phyloP scores from a whole-genome alignment of 257 asterid species.

The Hygrophila difformis region DNA sequence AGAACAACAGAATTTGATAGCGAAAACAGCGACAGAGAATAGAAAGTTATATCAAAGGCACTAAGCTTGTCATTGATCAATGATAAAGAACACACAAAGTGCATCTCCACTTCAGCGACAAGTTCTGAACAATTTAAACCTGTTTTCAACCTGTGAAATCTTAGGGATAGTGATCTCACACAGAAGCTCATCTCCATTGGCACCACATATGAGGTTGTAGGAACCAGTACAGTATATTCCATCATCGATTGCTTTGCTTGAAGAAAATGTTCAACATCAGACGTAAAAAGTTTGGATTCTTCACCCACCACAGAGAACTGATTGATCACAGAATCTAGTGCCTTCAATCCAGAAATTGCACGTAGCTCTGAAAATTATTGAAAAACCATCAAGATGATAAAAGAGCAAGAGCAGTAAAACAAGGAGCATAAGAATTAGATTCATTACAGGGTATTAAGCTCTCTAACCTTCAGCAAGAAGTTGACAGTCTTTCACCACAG shows the following conservation, averaged over 20 bases:
- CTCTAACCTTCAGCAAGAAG: conserved; percentile 56
- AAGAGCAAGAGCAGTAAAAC: no score
- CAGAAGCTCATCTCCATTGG: conserved; percentile 44
- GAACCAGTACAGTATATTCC: conserved; percentile 24
- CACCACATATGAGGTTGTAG: conserved; percentile 28
- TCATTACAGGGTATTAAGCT: conserved; percentile 6
- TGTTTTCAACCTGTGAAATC: conserved; percentile 38
- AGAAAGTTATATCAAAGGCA: conserved; percentile 42
- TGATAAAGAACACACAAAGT: conserved; percentile 50
- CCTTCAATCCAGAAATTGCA: conserved; percentile 44
- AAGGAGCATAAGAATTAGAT: conserved; percentile 12
- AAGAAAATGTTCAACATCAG: conserved; percentile 45
- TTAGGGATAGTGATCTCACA: conserved; percentile 48
- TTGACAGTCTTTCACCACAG: conserved; percentile 44
- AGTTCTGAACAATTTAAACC: conserved; percentile 48
- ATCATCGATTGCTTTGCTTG: conserved; percentile 35
- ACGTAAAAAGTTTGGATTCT: conserved; percentile 41
- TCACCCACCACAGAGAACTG: conserved; percentile 56
- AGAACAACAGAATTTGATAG: conserved; percentile 62
- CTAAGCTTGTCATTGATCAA: conserved; percentile 34
- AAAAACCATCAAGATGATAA: conserved; percentile 11
- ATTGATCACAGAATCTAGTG: conserved; percentile 45
- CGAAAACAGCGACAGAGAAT: conserved; percentile 61
- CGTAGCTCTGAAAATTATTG: conserved; percentile 48
- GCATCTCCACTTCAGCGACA: conserved; percentile 59